Evolutionary conservation across 768 basidiomycete species (phyloP).

Genomic region (Amanita brunnescens): DNA sequence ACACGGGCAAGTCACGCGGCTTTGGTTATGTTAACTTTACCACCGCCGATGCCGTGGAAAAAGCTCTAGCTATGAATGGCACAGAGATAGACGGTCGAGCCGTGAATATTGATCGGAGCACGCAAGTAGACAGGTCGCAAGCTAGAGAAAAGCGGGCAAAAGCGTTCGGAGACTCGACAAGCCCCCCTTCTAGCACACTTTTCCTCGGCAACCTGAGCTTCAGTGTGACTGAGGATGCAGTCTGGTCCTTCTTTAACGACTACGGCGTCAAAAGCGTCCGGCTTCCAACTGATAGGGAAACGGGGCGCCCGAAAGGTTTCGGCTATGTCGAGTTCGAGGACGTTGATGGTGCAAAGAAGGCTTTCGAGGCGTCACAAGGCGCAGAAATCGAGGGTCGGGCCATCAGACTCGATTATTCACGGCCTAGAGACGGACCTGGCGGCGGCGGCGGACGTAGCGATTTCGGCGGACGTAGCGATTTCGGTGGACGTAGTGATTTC

Average conservation of each 20-base stretch:
- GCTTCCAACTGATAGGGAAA: conserved; percentile 87
- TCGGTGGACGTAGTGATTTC: conserved; percentile 27
- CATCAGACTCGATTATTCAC: conserved; percentile 80
- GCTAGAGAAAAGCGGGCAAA: conserved; percentile 63
- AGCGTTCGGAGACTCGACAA: conserved; percentile 61
- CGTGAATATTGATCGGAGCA: conserved; percentile 78
- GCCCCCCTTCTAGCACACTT: conserved; percentile 63
- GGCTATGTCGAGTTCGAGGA: conserved; percentile 93
- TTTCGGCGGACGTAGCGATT: conserved; percentile 28
- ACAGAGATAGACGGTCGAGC: conserved; percentile 89
- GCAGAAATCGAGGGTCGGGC: conserved; percentile 73
- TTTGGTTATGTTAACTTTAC: conserved; percentile 81
- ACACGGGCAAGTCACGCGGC: conserved; percentile 74
- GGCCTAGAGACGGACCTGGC: conserved; percentile 61
- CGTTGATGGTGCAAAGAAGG: conserved; percentile 71
- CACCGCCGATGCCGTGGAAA: conserved; percentile 62
- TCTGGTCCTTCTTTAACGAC: conserved; percentile 89
- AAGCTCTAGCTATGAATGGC: conserved; percentile 74
- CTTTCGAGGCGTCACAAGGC: conserved; percentile 60
- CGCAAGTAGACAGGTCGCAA: conserved; percentile 46
- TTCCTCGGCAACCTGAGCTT: conserved; percentile 92
- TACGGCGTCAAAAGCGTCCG: conserved; percentile 84
- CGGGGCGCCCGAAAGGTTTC: conserved; percentile 88
- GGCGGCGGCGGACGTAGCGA: conserved; percentile 40
- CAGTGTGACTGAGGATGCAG: conserved; percentile 64